These are phyloP conservation scores for Vitellaria paradoxa DNA, from an alignment of 179 eudicot genomes.

Conservation along the genomic window DNA sequence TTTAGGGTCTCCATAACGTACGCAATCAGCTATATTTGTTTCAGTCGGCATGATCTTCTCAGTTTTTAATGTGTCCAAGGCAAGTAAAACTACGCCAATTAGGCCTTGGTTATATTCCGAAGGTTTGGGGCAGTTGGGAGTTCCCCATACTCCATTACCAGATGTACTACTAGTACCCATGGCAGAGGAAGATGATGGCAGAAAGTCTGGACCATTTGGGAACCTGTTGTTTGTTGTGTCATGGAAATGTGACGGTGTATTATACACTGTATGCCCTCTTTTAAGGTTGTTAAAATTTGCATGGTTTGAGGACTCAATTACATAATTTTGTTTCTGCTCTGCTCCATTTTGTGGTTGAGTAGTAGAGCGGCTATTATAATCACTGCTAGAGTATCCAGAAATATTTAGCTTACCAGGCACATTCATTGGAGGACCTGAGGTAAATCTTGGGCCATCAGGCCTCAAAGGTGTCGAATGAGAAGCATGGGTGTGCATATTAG, in stretches of 20 bases:
- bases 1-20: constrained; percentile 61
- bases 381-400: constrained; percentile 42
- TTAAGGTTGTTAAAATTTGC: too few relatives aligned
- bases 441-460: too few relatives aligned
- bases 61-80: constrained; percentile 65
- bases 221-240: constrained; percentile 27
- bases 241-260: constrained; percentile 26
- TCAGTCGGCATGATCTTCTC: constrained; percentile 70
- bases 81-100: constrained; percentile 64
- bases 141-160: constrained; percentile 32
- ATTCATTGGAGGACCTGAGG: constrained; percentile 22
- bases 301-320: not conserved
- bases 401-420: constrained; percentile 49
- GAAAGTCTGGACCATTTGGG: constrained; percentile 19
- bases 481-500: constrained; percentile 30
- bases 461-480: constrained; percentile 28
- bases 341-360: constrained; percentile 38
- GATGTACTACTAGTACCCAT: constrained; percentile 10
- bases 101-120: constrained; percentile 71
- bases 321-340: constrained; percentile 37
- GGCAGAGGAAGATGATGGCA: constrained; percentile 29
- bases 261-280: constrained; percentile 11
- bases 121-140: constrained; percentile 42
- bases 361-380: constrained; percentile 25
- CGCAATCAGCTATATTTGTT: constrained; percentile 71